Evolutionary conservation across 1,139 yeast genomes (phyloP).

Genomic region (Candida dubliniensis): DNA sequence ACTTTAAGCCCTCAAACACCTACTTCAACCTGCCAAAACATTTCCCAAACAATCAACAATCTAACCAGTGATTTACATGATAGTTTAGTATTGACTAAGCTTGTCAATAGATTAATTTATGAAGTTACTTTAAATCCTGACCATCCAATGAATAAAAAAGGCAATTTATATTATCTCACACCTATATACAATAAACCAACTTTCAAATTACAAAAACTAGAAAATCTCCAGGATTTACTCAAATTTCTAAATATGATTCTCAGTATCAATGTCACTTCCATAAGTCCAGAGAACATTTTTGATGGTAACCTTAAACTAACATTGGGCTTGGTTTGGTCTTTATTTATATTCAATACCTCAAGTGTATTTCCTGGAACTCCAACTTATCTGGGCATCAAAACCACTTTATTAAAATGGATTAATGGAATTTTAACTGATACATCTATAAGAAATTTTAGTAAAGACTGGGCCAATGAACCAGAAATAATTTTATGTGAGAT

Average conservation of each 20-base stretch:
- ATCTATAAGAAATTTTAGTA: slow-evolving; percentile 32
- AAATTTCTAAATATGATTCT: slow-evolving; percentile 54
- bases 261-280: slow-evolving; percentile 47
- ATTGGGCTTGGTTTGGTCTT: slow-evolving; percentile 66
- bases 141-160: slow-evolving; percentile 18
- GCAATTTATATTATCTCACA: slow-evolving; percentile 27
- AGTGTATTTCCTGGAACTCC: slow-evolving; percentile 31
- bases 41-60: slow-evolving; percentile 6
- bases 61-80: slow-evolving; percentile 31
- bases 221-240: slow-evolving; percentile 58
- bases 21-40: slow-evolving; percentile 6
- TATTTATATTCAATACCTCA: slow-evolving; percentile 53
- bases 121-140: slow-evolving; percentile 17
- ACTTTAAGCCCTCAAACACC: slow-evolving; percentile 10
- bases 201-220: slow-evolving; percentile 59
- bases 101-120: slow-evolving; percentile 34
- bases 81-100: slow-evolving; percentile 39
- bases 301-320: slow-evolving; percentile 64
- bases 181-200: slow-evolving; percentile 49
- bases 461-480: slow-evolving; percentile 40
- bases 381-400: slow-evolving; percentile 33
- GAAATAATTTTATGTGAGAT: slow-evolving; percentile 28
- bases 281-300: slow-evolving; percentile 67
- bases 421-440: slow-evolving; percentile 22
- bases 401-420: slow-evolving; percentile 37